Percentiles rank a stretch among this genome's conserved stretches.
Evolutionary conservation across 345 rosid genomes (phyloP).

Genomic region (Populus deltoides): DNA sequence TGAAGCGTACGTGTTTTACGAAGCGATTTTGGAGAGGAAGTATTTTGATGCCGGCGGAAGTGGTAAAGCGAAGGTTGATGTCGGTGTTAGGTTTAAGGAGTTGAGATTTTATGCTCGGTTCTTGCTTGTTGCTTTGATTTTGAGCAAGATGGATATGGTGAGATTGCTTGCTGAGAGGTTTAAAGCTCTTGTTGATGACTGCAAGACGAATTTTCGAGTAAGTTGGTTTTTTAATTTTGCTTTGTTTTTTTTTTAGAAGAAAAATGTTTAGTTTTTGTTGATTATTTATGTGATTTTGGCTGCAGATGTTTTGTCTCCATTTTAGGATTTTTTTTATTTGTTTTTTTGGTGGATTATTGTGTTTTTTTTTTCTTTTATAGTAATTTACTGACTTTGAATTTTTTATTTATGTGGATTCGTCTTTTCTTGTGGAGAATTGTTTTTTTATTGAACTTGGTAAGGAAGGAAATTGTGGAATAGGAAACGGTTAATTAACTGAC

Average conservation of each 20-base stretch:
- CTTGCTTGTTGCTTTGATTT: slow-evolving; percentile 70
- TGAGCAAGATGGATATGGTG: slow-evolving; percentile 65
- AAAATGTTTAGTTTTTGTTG: not conserved
- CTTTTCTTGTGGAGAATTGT: not conserved
- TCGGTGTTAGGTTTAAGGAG: slow-evolving; percentile 78
- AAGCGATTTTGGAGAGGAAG: slow-evolving; percentile 72
- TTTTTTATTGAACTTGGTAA: not conserved
- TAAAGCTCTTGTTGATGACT: slow-evolving; percentile 56
- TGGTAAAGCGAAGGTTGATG: slow-evolving; percentile 45
- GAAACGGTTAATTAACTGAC: not conserved
- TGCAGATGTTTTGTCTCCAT: not conserved
- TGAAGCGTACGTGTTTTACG: slow-evolving; percentile 87
- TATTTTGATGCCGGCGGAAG: slow-evolving; percentile 58
- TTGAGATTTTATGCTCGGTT: slow-evolving; percentile 86
- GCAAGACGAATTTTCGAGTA: slow-evolving; percentile 75
- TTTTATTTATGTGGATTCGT: not conserved
- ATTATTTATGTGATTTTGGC: not conserved
- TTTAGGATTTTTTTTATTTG: not conserved
- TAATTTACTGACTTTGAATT: not conserved
- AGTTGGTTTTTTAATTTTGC: not conserved
- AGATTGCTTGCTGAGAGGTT: slow-evolving; percentile 20
- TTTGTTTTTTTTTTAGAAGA: not conserved
- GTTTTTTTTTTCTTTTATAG: not conserved
- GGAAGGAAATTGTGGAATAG: slow-evolving; percentile 8
- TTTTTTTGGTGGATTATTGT: not conserved